phyloP scores from a whole-genome alignment of 495 filamentous ascomycete genomes.

The Thermothielavioides terrestris region DNA sequence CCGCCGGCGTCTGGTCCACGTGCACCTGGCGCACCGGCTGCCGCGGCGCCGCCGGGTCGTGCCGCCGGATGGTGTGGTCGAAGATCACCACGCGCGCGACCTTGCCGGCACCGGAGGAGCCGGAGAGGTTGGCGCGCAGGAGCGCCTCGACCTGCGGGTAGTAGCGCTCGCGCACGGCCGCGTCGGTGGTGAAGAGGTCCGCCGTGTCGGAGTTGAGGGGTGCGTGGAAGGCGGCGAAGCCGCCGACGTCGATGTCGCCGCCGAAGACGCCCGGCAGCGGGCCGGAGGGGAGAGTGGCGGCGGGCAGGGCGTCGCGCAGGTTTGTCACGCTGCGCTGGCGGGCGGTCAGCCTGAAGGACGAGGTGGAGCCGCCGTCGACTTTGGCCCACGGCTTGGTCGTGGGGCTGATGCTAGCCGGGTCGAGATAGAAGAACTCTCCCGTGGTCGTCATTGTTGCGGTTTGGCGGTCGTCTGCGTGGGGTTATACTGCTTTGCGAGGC shows the following conservation, averaged over 20 bases:
- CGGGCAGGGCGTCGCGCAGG: constrained; percentile 16
- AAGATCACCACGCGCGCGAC: constrained; percentile 62
- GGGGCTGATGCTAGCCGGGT: constrained; percentile 16
- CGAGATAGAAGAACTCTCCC: constrained; percentile 23
- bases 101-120: no score
- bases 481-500: no score
- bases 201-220: constrained; percentile 39
- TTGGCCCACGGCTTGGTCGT: constrained; percentile 32
- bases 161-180: constrained; percentile 54
- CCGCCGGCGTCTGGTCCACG: constrained; percentile 68
- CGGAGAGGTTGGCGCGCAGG: constrained; percentile 47
- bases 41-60: constrained; percentile 42
- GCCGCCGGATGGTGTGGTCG: constrained; percentile 77
- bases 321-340: constrained; percentile 25
- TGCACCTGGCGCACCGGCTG: constrained; percentile 66
- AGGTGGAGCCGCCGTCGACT: constrained; percentile 29
- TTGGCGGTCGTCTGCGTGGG: not conserved
- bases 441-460: constrained; percentile 14
- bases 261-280: constrained; percentile 22
- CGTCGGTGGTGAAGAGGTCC: constrained; percentile 52
- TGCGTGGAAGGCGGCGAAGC: constrained; percentile 32
- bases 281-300: not conserved
- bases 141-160: constrained; percentile 74
- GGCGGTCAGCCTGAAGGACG: constrained; percentile 19
- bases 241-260: constrained; percentile 35